Base-by-base conservation (phyloP, 75 land plant genomes). In the Cunninghamia lanceolata region DNA sequence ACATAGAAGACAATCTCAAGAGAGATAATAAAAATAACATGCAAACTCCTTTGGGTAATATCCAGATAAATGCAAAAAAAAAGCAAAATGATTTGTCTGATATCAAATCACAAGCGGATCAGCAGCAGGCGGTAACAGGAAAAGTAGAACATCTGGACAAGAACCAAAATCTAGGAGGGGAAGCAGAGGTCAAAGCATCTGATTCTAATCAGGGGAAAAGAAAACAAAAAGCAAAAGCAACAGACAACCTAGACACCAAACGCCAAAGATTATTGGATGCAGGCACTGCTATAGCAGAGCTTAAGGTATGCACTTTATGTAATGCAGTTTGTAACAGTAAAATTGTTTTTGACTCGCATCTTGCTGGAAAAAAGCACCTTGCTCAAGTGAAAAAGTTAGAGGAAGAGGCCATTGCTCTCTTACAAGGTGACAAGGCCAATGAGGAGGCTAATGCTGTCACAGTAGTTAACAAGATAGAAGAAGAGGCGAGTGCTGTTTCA, bases 281-380 rank as follows among this genome's bases (percentile, higher is more conserved):
- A 13, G 83, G 68, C 30, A 85, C 88, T 15, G 86, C 84, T n/a
- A 66, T 82, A 54, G 83, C 85, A 50, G 90, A 81, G 21, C 85
- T 90, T 5, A 88, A 82, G 53, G 80, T 87, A 8, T 93, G 94
- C 83, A 83, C 78, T 16, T 36, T 89, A 15, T 93, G 94, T 77
- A 88, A 90, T 82, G 52, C 90, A 81, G 89, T 82, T n/a, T 88
- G 89, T 87, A 93, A 93, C 66, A 91, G 90, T 56, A 82, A 89
- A 28, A 84, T 70, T 38, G 90, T 84, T 9, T 91, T 83, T 66
- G 47, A 84, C 2, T 75, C 73, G 6, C 94, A 93, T 78, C 78
- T 93, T 50, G 73, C 86, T 52, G 94, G 94, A 38, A 87, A 88
- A 75, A 91, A 90, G 43, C 94, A 93, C 86, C 86, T 83, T 53